Percentiles rank a stretch among this genome's conserved stretches.
These are phyloP conservation scores for Talaromyces sp. DNA, from an alignment of 2,329 filamentous ascomycete species.

Conservation along the genomic window DNA sequence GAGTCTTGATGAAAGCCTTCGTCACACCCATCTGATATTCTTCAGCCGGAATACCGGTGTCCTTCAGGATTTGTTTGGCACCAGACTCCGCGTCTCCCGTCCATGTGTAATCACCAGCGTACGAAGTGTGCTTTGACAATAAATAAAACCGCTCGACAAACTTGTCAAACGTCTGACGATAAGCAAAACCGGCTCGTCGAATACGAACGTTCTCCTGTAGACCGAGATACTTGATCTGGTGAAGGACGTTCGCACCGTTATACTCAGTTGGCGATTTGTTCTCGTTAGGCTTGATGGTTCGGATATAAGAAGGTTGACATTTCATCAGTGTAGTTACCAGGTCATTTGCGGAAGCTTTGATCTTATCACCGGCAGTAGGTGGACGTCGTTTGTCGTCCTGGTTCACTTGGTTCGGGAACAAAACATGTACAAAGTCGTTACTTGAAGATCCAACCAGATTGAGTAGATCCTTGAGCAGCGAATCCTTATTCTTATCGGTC, in stretches of 20 bases:
- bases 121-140: constrained; percentile 88
- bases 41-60: constrained; percentile 90
- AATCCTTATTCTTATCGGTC: constrained; percentile 99
- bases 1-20: constrained; percentile 97
- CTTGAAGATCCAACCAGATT: constrained; percentile 79
- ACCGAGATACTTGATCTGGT: constrained; percentile 98
- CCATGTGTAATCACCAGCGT: constrained; percentile 97
- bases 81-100: constrained; percentile 82
- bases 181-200: constrained; percentile 91
- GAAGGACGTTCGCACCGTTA: constrained; percentile 84
- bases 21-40: constrained; percentile 97
- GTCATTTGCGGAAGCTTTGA: constrained; percentile 90
- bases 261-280: constrained; percentile 96
- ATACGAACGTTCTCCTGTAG: constrained; percentile 99
- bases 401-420: constrained; percentile 92
- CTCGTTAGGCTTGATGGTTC: constrained; percentile 98
- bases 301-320: constrained; percentile 93
- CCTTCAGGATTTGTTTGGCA: constrained; percentile 87
- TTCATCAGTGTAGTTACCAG: constrained; percentile 95
- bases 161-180: constrained; percentile 95
- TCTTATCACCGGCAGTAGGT: constrained; percentile 93
- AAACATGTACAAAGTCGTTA: constrained; percentile 78
- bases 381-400: constrained; percentile 93
- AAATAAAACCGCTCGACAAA: constrained; percentile 98
- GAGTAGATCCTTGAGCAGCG: constrained; percentile 87